Evolutionary conservation across 768 basidiomycete genomes (phyloP).

Genomic region (Boletus tylopilopsis): DNA sequence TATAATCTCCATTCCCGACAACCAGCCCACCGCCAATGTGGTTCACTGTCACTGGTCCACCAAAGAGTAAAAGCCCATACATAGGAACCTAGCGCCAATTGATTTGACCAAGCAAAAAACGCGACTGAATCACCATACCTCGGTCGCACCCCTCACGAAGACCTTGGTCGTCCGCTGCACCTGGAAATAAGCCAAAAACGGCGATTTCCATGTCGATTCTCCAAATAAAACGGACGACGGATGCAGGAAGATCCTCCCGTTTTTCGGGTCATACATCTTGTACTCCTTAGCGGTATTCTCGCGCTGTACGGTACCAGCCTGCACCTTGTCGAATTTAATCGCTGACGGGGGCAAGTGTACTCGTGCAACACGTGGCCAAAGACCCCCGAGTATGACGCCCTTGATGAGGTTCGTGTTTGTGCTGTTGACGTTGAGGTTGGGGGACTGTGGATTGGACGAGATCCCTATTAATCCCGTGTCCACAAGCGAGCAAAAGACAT

Average conservation of each 20-base stretch:
- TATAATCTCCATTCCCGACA: slow-evolving; percentile 49
- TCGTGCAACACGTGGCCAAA: slow-evolving; percentile 81
- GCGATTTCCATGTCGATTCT: slow-evolving; percentile 66
- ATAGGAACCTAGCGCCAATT: slow-evolving; percentile 60
- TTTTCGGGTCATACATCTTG: slow-evolving; percentile 69
- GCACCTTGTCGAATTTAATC: slow-evolving; percentile 82
- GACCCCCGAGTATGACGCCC: slow-evolving; percentile 77
- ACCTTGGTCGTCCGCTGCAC: slow-evolving; percentile 81
- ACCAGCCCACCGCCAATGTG: slow-evolving; percentile 77
- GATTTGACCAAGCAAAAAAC: background rate
- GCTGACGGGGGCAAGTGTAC: slow-evolving; percentile 70
- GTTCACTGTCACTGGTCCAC: slow-evolving; percentile 73
- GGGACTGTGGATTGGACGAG: slow-evolving; percentile 40
- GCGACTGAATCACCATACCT: slow-evolving; percentile 47
- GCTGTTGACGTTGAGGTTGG: slow-evolving; percentile 61
- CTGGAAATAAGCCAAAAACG: slow-evolving; percentile 81
- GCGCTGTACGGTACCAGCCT: slow-evolving; percentile 78
- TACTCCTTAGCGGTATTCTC: slow-evolving; percentile 84
- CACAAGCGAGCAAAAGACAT: slow-evolving; percentile 67
- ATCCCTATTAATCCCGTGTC: slow-evolving; percentile 67
- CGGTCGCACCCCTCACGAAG: slow-evolving; percentile 83
- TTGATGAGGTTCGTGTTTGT: slow-evolving; percentile 75
- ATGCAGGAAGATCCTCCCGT: slow-evolving; percentile 73
- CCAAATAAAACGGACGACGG: slow-evolving; percentile 79
- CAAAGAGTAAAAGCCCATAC: slow-evolving; percentile 83